Evolutionary conservation across 352 stramenopile species (phyloP).

Genomic region (Blastocystis sp.): DNA sequence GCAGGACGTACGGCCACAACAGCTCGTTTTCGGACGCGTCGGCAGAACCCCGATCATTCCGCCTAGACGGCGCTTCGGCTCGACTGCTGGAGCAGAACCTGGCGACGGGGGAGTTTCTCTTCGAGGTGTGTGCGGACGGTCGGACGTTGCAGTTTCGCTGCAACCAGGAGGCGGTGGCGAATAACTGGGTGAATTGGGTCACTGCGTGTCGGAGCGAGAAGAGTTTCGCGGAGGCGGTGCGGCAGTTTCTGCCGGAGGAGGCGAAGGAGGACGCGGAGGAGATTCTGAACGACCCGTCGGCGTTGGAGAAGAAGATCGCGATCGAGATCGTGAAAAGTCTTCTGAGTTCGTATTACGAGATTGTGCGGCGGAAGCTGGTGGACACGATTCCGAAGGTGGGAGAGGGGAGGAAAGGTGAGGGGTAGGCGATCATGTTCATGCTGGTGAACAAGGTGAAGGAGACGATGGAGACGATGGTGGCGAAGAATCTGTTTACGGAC

Average conservation of each 20-base stretch:
- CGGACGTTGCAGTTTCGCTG: not conserved
- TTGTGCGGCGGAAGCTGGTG: not conserved
- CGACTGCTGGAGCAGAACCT: not conserved
- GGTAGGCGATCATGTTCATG: slow-evolving; percentile 10
- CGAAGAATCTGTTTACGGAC: not conserved
- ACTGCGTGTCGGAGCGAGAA: not conserved
- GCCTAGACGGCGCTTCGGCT: not conserved
- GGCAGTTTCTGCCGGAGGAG: not conserved
- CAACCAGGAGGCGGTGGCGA: slow-evolving; percentile 3
- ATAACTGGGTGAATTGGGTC: slow-evolving; percentile 26
- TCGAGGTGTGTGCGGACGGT: not conserved
- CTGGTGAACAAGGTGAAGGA: slow-evolving; percentile 16
- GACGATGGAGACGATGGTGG: not conserved
- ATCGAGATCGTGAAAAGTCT: slow-evolving; percentile 6
- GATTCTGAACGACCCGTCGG: not conserved
- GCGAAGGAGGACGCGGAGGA: not conserved
- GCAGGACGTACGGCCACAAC: not conserved
- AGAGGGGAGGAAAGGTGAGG: not conserved
- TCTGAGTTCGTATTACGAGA: slow-evolving; percentile 1
- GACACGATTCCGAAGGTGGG: not conserved
- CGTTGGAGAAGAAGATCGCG: not conserved
- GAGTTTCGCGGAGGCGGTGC: not conserved
- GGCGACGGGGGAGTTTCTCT: not conserved
- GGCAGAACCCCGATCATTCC: not conserved
- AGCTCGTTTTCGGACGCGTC: not conserved